Conservation (phyloP, 202 grass and related monocot genomes). For the Bolboschoenoplectus hybrid region DNA sequence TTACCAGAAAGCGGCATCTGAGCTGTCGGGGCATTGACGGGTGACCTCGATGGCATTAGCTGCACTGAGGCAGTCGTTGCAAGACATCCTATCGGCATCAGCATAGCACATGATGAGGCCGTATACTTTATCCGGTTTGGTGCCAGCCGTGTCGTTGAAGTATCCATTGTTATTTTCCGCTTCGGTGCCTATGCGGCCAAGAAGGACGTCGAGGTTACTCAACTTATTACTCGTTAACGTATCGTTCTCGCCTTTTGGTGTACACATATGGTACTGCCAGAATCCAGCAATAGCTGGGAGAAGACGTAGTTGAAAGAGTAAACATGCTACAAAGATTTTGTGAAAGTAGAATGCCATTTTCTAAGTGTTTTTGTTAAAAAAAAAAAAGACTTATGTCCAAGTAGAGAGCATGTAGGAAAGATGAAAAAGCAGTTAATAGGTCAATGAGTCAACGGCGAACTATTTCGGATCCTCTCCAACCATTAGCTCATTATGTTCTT, state of each 20-base stretch:
- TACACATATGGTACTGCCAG: background rate
- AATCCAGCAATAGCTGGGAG: background rate
- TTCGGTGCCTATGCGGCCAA: slow-evolving; percentile 18
- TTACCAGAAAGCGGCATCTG: background rate
- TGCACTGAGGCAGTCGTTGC: slow-evolving; percentile 40
- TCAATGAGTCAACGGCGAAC: no score
- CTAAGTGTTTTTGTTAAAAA: no score
- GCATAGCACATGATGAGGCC: slow-evolving; percentile 57
- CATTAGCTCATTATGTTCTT: no score
- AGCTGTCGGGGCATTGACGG: slow-evolving; percentile 30
- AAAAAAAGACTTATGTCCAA: background rate
- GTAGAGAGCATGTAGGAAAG: no score
- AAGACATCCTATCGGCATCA: slow-evolving; percentile 33
- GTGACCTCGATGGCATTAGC: background rate
- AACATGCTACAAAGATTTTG: background rate
- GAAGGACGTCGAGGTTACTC: slow-evolving; percentile 45
- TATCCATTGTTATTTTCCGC: slow-evolving; percentile 39
- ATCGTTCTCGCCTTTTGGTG: background rate
- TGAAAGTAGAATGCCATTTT: background rate
- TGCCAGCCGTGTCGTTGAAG: slow-evolving; percentile 26
- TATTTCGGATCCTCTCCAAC: no score
- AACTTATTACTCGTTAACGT: slow-evolving; percentile 10
- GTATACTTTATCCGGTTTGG: slow-evolving; percentile 23
- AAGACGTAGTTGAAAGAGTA: background rate
- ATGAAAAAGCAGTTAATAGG: no score